Conservation (phyloP, 306 rosid genomes). For the cucumber (Cucumis sativus) region Cucumber_9930_V3 NC_026657.2:37314001-37314500, state of each 20-base stretch:
- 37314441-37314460: constrained; percentile 63
- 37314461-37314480: constrained; percentile 25
- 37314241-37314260: constrained; percentile 67
- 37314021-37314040: constrained; percentile 92
- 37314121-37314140: background rate
- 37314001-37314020: constrained; percentile 73
- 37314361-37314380: constrained; percentile 79
- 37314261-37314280: background rate
- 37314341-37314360: constrained; percentile 69
- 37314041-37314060: constrained; percentile 98
- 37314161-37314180: constrained; percentile 17
- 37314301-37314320: background rate
- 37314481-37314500: background rate
- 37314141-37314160: background rate
- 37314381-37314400: constrained; percentile 74
- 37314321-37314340: constrained; percentile 23
- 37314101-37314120: background rate
- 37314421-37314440: constrained; percentile 98
- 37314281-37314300: background rate
- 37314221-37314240: constrained; percentile 94
- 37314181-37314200: constrained; percentile 98
- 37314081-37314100: constrained; percentile 6
- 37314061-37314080: constrained; percentile 76
- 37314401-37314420: constrained; percentile 90
- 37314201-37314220: constrained; percentile 91